Percentiles rank a stretch among this genome's conserved stretches.
These are phyloP conservation scores for Hypocrella siamensis DNA, from an alignment of 2,329 filamentous ascomycete genomes.

Conservation along the genomic window DNA sequence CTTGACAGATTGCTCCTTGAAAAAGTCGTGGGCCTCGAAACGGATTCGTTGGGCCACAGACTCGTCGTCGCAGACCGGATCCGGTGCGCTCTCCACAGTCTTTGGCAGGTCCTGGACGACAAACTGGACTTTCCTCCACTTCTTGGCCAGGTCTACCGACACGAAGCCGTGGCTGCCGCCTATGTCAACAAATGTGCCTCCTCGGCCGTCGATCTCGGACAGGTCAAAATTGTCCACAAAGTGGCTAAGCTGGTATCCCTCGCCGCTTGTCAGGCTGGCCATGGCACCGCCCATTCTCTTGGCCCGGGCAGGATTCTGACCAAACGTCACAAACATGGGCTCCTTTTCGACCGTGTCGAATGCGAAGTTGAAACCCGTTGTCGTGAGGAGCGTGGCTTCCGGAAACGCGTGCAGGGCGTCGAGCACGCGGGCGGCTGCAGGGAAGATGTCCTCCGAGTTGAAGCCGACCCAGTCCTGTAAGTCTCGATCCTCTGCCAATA, in stretches of 20 bases:
- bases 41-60: slow-evolving; percentile 22
- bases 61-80: slow-evolving; percentile 21
- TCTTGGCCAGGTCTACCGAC: slow-evolving; percentile 35
- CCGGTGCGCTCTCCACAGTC: slow-evolving; percentile 30
- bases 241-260: slow-evolving; percentile 38
- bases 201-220: slow-evolving; percentile 23
- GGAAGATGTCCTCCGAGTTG: slow-evolving; percentile 37
- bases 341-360: slow-evolving; percentile 33
- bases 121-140: slow-evolving; percentile 34
- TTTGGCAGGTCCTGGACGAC: slow-evolving; percentile 38
- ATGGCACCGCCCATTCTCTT: slow-evolving; percentile 39
- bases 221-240: slow-evolving; percentile 40
- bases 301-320: slow-evolving; percentile 29
- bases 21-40: slow-evolving; percentile 39
- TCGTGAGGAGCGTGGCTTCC: slow-evolving; percentile 29
- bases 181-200: slow-evolving; percentile 39
- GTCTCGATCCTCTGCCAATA: slow-evolving; percentile 29
- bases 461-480: slow-evolving; percentile 40
- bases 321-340: slow-evolving; percentile 37
- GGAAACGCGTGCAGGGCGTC: slow-evolving; percentile 27
- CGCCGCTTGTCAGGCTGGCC: slow-evolving; percentile 35
- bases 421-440: slow-evolving; percentile 29
- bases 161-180: slow-evolving; percentile 44
- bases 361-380: slow-evolving; percentile 34
- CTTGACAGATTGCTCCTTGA: slow-evolving; percentile 35